Percentiles rank a stretch among this genome's conserved stretches.
Conservation (phyloP, 345 rosid species). For the Triadica sebifera region DNA sequence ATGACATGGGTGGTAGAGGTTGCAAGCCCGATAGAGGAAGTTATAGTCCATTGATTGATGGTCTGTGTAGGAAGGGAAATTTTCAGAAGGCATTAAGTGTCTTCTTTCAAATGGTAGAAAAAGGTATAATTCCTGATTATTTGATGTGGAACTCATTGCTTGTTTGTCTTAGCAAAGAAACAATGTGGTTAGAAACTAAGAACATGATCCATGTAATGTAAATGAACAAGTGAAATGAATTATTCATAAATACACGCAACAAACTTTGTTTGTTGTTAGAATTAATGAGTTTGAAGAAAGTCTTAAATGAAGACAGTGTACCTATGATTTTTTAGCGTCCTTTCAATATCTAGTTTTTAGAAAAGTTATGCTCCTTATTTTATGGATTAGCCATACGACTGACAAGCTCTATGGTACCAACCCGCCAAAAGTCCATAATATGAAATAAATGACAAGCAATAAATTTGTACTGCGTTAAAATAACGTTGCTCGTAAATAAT, state of each 20-base stretch:
- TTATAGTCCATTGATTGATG: conserved; percentile 44
- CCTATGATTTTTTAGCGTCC: too few relatives aligned
- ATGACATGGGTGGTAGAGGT: conserved; percentile 63
- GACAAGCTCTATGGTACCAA: too few relatives aligned
- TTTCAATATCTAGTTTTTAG: too few relatives aligned
- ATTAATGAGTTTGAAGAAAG: too few relatives aligned
- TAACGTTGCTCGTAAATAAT: too few relatives aligned
- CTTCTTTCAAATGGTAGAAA: conserved; percentile 57
- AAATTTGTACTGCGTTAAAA: too few relatives aligned
- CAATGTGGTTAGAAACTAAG: conserved; percentile 24
- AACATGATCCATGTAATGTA: conserved; percentile 21
- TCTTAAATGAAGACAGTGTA: too few relatives aligned
- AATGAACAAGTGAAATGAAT: conserved; percentile 28
- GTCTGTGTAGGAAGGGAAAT: conserved; percentile 45
- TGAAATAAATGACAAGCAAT: too few relatives aligned
- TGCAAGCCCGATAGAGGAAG: conserved; percentile 44
- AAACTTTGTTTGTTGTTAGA: too few relatives aligned
- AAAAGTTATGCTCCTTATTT: too few relatives aligned
- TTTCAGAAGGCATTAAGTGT: conserved; percentile 39
- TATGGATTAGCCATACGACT: too few relatives aligned
- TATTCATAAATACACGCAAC: background rate
- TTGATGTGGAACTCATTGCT: conserved; percentile 57
- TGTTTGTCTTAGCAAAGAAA: conserved; percentile 41
- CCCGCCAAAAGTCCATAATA: too few relatives aligned
- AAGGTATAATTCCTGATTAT: conserved; percentile 49